Evolutionary conservation across 1,139 yeast species (phyloP).

Genomic region (Groenewaldozyma auringiensis): DNA sequence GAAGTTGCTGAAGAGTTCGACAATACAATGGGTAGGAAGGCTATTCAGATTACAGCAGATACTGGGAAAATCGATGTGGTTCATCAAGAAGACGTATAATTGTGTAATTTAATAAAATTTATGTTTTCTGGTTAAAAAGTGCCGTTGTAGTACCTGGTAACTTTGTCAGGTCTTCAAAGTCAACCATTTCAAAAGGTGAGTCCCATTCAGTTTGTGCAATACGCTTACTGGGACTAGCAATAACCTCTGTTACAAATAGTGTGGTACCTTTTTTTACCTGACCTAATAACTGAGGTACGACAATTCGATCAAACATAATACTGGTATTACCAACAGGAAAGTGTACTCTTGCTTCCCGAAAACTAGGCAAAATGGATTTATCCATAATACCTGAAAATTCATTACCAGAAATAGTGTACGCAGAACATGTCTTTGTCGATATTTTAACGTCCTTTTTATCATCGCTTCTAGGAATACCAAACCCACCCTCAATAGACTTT

Average conservation of each 20-base stretch:
- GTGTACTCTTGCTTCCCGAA: slow-evolving; percentile 16
- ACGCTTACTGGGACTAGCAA: slow-evolving; percentile 11
- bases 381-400: slow-evolving; percentile 17
- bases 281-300: slow-evolving; percentile 19
- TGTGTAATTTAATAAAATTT: too few relatives aligned
- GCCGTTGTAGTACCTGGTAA: too few relatives aligned
- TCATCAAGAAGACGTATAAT: too few relatives aligned
- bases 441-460: slow-evolving; percentile 1
- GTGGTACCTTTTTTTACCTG: slow-evolving; percentile 10
- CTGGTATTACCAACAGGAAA: slow-evolving; percentile 28
- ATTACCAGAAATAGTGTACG: neutral
- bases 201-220: neutral
- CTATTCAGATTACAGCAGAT: too few relatives aligned
- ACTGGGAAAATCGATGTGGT: too few relatives aligned
- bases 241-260: slow-evolving; percentile 14
- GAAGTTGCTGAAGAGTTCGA: slow-evolving; percentile 36
- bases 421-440: slow-evolving; percentile 7
- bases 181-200: too few relatives aligned
- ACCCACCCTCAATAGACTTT: slow-evolving; percentile 24
- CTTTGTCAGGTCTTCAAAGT: too few relatives aligned
- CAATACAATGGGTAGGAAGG: too few relatives aligned
- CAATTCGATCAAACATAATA: slow-evolving; percentile 18
- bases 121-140: too few relatives aligned
- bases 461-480: slow-evolving; percentile 11
- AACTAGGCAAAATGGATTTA: slow-evolving; percentile 5